Evolutionary conservation across 2,329 filamentous ascomycete genomes (phyloP), one percentile per base, ranked within the genome.

Genomic region (Arthrinium phaeospermum): DNA sequence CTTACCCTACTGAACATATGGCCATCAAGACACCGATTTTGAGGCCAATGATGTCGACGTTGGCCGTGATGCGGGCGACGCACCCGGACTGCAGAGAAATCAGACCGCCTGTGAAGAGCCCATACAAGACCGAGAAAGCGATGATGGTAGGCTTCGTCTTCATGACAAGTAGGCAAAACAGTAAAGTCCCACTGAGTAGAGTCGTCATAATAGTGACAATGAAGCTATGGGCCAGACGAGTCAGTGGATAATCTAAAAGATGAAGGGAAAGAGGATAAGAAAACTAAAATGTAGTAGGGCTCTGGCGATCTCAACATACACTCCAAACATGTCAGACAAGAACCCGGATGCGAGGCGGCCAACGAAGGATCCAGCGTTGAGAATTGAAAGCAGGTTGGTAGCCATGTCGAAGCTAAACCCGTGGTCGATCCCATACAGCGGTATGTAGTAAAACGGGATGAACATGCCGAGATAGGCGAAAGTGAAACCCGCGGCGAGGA

Each of bases 1-100:
- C 7, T 45, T 45, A 45, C 44, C 44, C 44, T 6, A 45, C 44
- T 45, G 44, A 45, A 4, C 44, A 45, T 45, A 45, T 45, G 44
- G 44, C 79, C 19, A 89, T 87, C 78, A 92, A 93, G 41, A 89
- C 85, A 0, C 88, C 87, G 0, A 93, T 93, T 2, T 87, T 90
- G 10, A 93, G 86, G 1, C 91, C 87, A 19, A 93, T 93, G 47
- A 95, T 91, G 79, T 93, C 87, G 24, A 88, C 85, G 49, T 94
- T 87, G 67, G 44, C 44, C 1, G 89, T 91, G 74, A 95, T 92
- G 77, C 94, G 91, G 1, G 91, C 91, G 34, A 95, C 84, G 19
- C 93, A 83, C 0, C 91, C 87, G 0, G 92, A 90, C 0, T 85
- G 81, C n/a, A 93, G 81, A 1, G 87, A 87, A 68, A 92, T 88